A percentile compares a stretch with the other conserved stretches of the same genome.
phyloP scores from a whole-genome alignment of 176 grass and related monocot species.

The Raddia distichophylla region DNA sequence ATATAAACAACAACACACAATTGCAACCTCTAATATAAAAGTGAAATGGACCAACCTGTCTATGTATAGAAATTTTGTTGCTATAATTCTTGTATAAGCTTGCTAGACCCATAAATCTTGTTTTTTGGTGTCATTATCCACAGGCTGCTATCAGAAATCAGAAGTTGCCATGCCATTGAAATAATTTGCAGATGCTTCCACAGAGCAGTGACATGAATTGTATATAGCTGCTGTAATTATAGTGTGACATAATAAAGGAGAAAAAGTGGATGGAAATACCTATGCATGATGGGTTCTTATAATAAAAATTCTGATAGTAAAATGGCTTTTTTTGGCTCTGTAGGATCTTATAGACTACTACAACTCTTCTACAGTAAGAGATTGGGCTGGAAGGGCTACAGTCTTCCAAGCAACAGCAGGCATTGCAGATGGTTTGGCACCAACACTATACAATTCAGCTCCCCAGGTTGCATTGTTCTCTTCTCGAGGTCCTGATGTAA shows the following conservation, averaged over 20 bases:
- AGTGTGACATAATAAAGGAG: not conserved
- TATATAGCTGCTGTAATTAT: constrained; percentile 15
- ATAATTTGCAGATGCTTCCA: not conserved
- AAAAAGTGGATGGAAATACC: not conserved
- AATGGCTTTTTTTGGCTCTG: constrained; percentile 31
- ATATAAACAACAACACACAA: not conserved
- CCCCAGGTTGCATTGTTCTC: constrained; percentile 96
- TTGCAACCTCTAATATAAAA: not conserved
- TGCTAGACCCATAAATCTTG: not conserved
- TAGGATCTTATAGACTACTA: constrained; percentile 98
- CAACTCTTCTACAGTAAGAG: constrained; percentile 86
- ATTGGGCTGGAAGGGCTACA: constrained; percentile 87
- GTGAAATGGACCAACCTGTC: not conserved
- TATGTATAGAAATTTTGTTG: not conserved
- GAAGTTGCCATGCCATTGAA: not conserved
- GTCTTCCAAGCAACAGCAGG: constrained; percentile 73
- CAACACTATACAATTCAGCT: constrained; percentile 88
- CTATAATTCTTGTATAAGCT: not conserved
- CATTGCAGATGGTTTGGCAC: constrained; percentile 91
- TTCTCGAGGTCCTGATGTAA: constrained; percentile 95
- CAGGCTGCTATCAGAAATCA: not conserved
- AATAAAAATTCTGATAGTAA: constrained; percentile 23
- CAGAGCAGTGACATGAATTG: constrained; percentile 7
- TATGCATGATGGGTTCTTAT: constrained; percentile 8
- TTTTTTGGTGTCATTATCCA: not conserved